phyloP scores from a whole-genome alignment of 192 early-diverging fungal species.

The Gryganskiella cystojenkinii region DNA sequence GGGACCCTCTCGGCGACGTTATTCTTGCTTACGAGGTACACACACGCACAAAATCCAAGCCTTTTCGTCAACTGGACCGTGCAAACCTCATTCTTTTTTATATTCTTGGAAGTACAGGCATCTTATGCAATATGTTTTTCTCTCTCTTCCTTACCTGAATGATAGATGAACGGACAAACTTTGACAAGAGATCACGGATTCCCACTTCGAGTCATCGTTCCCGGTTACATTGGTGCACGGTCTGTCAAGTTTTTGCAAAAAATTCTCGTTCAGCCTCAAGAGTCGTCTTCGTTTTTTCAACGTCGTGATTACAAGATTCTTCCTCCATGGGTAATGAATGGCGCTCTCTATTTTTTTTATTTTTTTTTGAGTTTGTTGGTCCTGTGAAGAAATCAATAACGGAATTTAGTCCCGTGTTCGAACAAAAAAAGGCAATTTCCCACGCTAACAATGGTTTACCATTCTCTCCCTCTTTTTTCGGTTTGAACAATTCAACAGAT shows the following conservation, averaged over 20 bases:
- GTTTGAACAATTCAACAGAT: neutral
- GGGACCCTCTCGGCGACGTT: constrained; percentile 68
- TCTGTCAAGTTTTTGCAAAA: constrained; percentile 86
- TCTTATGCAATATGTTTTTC: too few relatives aligned
- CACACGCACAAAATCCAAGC: constrained; percentile 27
- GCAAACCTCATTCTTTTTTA: too few relatives aligned
- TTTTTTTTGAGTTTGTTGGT: neutral
- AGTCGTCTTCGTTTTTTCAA: constrained; percentile 78
- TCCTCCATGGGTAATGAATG: constrained; percentile 76
- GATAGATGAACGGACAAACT: constrained; percentile 75
- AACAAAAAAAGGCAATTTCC: too few relatives aligned
- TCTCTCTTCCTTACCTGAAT: too few relatives aligned
- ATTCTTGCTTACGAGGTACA: constrained; percentile 75
- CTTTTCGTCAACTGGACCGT: too few relatives aligned
- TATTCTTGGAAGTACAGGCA: too few relatives aligned
- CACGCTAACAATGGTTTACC: constrained; percentile 17
- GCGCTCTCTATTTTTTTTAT: too few relatives aligned
- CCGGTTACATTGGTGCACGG: constrained; percentile 89
- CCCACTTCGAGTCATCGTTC: constrained; percentile 87
- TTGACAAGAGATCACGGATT: constrained; percentile 86
- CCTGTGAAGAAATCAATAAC: too few relatives aligned
- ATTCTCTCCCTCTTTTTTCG: constrained; percentile 16
- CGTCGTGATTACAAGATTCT: constrained; percentile 86
- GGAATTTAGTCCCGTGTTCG: too few relatives aligned
- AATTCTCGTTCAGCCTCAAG: constrained; percentile 70